A percentile compares a stretch with the other conserved stretches of the same genome.
Evolutionary conservation across 306 rosid genomes (phyloP).

Genomic region (Hippophae gyantsensis): DNA sequence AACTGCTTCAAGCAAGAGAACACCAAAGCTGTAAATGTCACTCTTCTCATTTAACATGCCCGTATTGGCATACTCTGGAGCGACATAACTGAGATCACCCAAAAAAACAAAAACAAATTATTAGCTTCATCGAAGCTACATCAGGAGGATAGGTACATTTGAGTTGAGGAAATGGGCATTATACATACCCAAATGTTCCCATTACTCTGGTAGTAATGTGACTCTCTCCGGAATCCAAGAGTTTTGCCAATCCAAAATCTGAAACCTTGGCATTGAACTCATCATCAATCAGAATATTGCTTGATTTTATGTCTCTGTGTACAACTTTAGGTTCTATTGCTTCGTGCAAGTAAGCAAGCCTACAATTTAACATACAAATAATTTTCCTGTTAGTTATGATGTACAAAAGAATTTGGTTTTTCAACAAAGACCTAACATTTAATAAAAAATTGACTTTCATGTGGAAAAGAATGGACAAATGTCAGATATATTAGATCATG

Average conservation of each 20-base stretch:
- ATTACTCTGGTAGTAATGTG: constrained; percentile 91
- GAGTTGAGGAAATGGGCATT: constrained; percentile 7
- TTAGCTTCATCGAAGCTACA: constrained; percentile 2
- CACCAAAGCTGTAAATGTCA: constrained; percentile 92
- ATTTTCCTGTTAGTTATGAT: background rate
- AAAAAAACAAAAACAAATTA: constrained; percentile 17
- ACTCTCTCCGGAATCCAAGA: constrained; percentile 89
- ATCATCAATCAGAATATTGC: constrained; percentile 84
- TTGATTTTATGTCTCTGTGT: constrained; percentile 92
- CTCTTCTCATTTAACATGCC: constrained; percentile 96
- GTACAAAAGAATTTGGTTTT: background rate
- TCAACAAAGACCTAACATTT: background rate
- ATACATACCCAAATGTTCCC: constrained; percentile 91
- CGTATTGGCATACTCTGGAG: constrained; percentile 95
- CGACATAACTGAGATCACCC: constrained; percentile 63
- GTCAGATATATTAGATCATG: no score
- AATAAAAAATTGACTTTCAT: no score
- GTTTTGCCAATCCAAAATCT: constrained; percentile 96
- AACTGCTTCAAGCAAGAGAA: constrained; percentile 79
- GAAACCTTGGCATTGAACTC: constrained; percentile 93
- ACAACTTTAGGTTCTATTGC: constrained; percentile 96
- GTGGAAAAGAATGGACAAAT: no score
- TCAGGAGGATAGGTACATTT: background rate
- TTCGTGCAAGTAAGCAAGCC: constrained; percentile 92
- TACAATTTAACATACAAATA: constrained; percentile 28